Evolutionary conservation across 148 eudicot genomes (phyloP).

Genomic region (Camellia japonica): DNA sequence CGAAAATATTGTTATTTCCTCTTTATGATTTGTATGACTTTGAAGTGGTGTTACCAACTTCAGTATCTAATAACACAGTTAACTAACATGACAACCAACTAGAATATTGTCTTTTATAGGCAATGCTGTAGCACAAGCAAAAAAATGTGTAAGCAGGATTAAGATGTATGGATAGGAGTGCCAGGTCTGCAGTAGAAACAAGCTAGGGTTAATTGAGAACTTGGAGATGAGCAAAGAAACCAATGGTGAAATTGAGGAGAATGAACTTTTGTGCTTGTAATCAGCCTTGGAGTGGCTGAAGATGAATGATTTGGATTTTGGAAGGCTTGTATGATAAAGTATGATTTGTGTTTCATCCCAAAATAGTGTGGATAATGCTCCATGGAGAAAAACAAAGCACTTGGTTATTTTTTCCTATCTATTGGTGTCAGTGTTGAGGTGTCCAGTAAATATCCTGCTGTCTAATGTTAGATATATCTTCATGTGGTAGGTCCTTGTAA

Average conservation of each 20-base stretch:
- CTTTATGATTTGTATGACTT: background rate
- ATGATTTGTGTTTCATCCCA: background rate
- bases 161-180: no score
- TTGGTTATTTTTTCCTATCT: background rate
- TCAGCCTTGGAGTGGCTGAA: background rate
- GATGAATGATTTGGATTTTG: background rate
- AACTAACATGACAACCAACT: background rate
- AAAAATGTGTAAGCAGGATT: no score
- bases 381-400: background rate
- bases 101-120: background rate
- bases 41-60: background rate
- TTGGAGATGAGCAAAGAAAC: background rate
- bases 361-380: background rate
- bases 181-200: background rate
- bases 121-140: background rate
- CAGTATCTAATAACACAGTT: background rate
- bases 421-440: background rate
- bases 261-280: background rate
- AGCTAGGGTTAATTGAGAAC: conserved; percentile 1
- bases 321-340: no score
- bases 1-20: background rate
- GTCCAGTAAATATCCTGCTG: background rate
- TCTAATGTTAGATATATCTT: conserved; percentile 1
- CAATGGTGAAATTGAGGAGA: background rate
- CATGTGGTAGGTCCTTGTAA: background rate